A percentile compares a stretch with the other conserved stretches of the same genome.
Conservation (phyloP, 2,329 filamentous ascomycete species). For the Neonectria coccinea region DNA sequence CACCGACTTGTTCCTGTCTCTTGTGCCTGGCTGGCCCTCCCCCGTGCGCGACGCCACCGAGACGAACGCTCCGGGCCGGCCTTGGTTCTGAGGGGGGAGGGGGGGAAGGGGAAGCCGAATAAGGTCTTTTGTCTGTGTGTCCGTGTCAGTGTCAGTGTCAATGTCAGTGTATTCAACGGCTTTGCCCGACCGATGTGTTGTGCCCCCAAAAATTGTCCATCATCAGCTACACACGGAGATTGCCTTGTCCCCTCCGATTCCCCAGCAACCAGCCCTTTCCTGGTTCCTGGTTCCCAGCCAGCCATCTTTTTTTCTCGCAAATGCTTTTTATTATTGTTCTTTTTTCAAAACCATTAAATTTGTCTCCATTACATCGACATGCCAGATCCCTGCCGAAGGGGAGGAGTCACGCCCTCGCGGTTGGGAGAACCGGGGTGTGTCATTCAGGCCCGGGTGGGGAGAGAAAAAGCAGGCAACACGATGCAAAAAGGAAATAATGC, state of each 20-base stretch:
- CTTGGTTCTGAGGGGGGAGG: neutral
- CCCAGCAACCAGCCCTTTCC: conserved; percentile 4
- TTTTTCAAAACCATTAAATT: neutral
- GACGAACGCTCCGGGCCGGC: neutral
- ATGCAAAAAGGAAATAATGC: conserved; percentile 10
- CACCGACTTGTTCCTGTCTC: conserved; percentile 14
- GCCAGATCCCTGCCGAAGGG: conserved; percentile 17
- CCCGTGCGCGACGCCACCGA: neutral
- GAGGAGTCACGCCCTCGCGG: conserved; percentile 6
- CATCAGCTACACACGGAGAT: neutral
- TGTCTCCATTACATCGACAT: conserved; percentile 11
- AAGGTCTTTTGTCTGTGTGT: no score
- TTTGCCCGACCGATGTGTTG: no score
- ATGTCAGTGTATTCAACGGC: neutral
- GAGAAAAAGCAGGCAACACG: neutral
- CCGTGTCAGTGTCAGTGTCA: neutral
- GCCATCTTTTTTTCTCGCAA: conserved; percentile 7
- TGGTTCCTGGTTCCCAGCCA: conserved; percentile 4
- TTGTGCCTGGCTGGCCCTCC: no score
- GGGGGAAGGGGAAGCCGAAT: neutral
- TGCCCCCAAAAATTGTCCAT: no score
- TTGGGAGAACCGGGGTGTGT: conserved; percentile 8
- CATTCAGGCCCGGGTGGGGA: neutral
- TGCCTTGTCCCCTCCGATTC: neutral
- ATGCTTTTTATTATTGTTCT: conserved; percentile 1